Evolutionary conservation across 768 basidiomycete species (phyloP).

Genomic region (Boletus speciosus): DNA sequence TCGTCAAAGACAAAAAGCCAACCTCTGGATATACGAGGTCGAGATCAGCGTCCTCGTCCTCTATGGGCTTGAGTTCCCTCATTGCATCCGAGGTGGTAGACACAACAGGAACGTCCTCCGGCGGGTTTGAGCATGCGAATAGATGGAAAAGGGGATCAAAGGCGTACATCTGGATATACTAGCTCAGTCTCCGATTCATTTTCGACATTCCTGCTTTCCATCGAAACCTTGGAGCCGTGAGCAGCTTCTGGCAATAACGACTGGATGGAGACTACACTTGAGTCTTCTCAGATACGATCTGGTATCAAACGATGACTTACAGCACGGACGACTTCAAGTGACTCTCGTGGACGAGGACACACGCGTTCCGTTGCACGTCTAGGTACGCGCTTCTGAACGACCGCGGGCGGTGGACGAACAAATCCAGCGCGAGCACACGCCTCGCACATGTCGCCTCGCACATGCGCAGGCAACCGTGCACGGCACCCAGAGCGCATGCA

Average conservation of each 20-base stretch:
- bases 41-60: constrained; percentile 6
- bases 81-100: not conserved
- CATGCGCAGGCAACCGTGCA: not conserved
- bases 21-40: constrained; percentile 22
- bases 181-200: constrained; percentile 14
- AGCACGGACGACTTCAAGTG: not conserved
- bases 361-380: not conserved
- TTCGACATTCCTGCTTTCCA: not conserved
- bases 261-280: not conserved
- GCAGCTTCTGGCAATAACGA: not conserved
- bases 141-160: not conserved
- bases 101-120: not conserved
- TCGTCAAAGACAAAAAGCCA: not conserved
- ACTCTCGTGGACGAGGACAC: not conserved
- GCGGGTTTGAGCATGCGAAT: not conserved
- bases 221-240: not conserved
- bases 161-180: constrained; percentile 24
- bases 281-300: not conserved
- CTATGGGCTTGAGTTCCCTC: not conserved
- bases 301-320: not conserved
- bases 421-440: constrained; percentile 11
- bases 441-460: constrained; percentile 8
- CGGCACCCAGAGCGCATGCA: constrained; percentile 25
- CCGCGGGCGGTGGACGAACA: not conserved
- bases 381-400: not conserved